These are phyloP conservation scores for Didymella sp. DNA, from an alignment of 2,329 filamentous ascomycete species.

Conservation along the genomic window DNA sequence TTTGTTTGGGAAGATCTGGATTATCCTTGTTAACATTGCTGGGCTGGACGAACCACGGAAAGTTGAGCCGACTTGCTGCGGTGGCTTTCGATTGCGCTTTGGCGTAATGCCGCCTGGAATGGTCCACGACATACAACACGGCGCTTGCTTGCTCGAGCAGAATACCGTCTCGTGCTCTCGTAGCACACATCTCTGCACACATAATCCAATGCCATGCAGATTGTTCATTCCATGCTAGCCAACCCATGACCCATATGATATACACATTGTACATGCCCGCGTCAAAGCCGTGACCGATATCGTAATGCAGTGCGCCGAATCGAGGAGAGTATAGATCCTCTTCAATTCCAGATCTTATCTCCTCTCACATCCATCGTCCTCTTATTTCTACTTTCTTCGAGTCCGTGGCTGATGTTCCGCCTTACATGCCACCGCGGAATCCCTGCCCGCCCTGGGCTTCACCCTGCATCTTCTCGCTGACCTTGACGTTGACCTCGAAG, in stretches of 20 bases:
- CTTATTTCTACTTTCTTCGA: background rate
- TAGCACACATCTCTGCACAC: background rate
- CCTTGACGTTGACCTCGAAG: slow-evolving; percentile 98
- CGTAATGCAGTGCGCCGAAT: background rate
- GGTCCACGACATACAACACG: background rate
- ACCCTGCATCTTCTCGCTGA: slow-evolving; percentile 94
- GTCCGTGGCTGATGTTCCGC: background rate
- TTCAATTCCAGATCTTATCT: background rate
- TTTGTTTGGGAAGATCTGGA: background rate
- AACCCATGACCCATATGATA: slow-evolving; percentile 16
- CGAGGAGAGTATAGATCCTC: slow-evolving; percentile 3
- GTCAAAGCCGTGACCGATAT: slow-evolving; percentile 3
- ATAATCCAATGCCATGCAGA: background rate
- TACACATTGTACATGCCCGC: slow-evolving; percentile 28
- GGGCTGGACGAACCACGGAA: background rate
- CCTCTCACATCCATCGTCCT: background rate
- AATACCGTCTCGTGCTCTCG: background rate
- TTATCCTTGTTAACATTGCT: background rate
- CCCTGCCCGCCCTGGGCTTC: slow-evolving; percentile 70
- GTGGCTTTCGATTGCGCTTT: background rate
- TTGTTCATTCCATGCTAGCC: slow-evolving; percentile 10
- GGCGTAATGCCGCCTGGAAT: background rate
- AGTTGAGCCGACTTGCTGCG: background rate
- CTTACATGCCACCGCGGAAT: slow-evolving; percentile 33
- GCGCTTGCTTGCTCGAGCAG: background rate